Evolutionary conservation across 257 asterid species (phyloP), one percentile per base, ranked within the genome.

Genomic region (Ajuga chamaepitys): DNA sequence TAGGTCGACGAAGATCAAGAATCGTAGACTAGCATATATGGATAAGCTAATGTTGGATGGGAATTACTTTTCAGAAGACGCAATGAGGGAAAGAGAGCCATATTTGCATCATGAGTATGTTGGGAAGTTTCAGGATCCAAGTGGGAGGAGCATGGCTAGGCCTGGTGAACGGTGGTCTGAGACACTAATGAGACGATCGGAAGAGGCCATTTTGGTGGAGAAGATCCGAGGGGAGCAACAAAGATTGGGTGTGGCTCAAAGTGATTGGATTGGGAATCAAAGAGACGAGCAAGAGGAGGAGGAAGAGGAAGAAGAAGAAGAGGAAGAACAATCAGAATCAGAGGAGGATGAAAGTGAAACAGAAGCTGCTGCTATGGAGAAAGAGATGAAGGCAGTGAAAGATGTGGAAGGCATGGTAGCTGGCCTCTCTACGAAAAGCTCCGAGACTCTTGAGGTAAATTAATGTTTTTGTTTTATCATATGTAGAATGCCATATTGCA

Each of bases 81-180:
- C 97, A 25, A 93, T 93, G 98, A 93, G 98, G 80, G 96, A 89
- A 65, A 84, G 98, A 64, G 98, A 93, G 28, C 98, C 97, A 5
- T 93, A 87, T 57, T 80, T 93, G 86, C 98, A 93, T 68, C 95
- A 93, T 48, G 96, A 89, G 81, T 88, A 83, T 76, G 69, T 93
- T 7, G 98, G 98, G 48, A 84, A 79, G 83, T 93, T 93, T 85
- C 98, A 93, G 78, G 98, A 93, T 67, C 85, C 73, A 10, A 81
- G 75, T 72, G 97, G 95, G 46, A 85, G 98, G 87, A 73, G 87
- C 53, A 89, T 93, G 98, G 87, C 89, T 2, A 81, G 98, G 81
- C 98, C 98, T 3, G 98, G 98, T 68, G 98, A 93, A 61, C 81
- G 95, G 70, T 93, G 98, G 98, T 89, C 95, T 0, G 97, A 93